Evolutionary conservation across 306 rosid species (phyloP), one percentile per base, ranked within the genome.

Genomic region (Abrus precatorius): DNA sequence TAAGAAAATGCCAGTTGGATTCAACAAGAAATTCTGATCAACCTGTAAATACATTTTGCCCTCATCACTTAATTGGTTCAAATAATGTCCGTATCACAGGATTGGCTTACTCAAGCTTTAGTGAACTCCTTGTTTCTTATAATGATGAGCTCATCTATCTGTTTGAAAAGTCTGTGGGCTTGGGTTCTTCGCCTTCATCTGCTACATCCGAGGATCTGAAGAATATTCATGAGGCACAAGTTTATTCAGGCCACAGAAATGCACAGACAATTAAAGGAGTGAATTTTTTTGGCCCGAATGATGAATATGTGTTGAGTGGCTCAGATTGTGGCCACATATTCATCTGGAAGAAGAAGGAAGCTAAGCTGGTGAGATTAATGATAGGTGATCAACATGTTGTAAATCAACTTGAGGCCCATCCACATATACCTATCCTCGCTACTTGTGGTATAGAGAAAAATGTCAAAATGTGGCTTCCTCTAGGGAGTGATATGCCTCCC

Each of bases 321-420:
- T 87, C 90, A n/a, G 89, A 85, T 79, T 87, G 91, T 57, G 88
- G 93, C 59, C 88, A 87, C 85, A 89, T 87, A 78, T 89, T 85
- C 85, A 83, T 89, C 72, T 89, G 92, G 92, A 85, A 69, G 62
- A 89, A 87, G 83, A 89, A 87, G 76, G 86, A 69, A 49, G 88
- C 85, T 70, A 75, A 85, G 77, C 67, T 87, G 47, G 85, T 84
- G 77, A 84, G 86, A 70, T 57, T 87, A 83, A 85, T 89, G 89
- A 63, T 64, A 3, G 91, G 93, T 41, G 93, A 87, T 82, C 78
- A 49, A 48, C 73, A 70, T 29, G 73, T 82, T 78, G 85, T 85
- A 57, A 89, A 85, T 80, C 91, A 87, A 54, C 87, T 89, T 32
- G 91, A 83, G 81, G 40, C 85, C 28, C 93, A 87, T 80, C 93